These are phyloP conservation scores for Beauveria pseudobassiana DNA, from an alignment of 2,329 filamentous ascomycete genomes.

Conservation along the genomic window DNA sequence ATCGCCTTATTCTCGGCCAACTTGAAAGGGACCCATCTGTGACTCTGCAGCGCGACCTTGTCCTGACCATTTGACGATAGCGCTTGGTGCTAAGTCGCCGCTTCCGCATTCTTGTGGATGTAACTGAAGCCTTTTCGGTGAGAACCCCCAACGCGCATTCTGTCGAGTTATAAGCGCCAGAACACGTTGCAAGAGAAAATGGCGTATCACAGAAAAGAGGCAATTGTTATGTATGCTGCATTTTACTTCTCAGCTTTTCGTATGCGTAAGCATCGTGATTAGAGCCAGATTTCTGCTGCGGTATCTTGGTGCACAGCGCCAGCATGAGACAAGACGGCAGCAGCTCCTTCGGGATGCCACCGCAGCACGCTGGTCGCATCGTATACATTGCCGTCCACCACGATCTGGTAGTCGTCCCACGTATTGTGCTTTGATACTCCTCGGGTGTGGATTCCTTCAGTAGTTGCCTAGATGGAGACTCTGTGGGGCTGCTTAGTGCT, in stretches of 20 bases:
- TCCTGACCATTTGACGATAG: conserved; percentile 15
- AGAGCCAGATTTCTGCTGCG: conserved; percentile 38
- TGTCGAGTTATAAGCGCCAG: conserved; percentile 15
- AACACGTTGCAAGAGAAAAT: too few relatives aligned
- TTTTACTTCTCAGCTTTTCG: conserved; percentile 35
- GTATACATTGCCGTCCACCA: conserved; percentile 43
- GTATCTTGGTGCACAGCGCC: conserved; percentile 42
- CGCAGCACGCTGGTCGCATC: conserved; percentile 38
- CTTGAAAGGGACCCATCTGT: conserved; percentile 23
- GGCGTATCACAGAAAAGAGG: too few relatives aligned
- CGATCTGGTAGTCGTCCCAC: conserved; percentile 45
- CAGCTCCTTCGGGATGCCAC: conserved; percentile 43
- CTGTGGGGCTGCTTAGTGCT: too few relatives aligned
- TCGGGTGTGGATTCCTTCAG: conserved; percentile 16
- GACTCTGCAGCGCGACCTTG: conserved; percentile 30
- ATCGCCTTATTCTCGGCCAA: not conserved
- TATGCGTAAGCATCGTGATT: conserved; percentile 45
- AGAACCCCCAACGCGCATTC: conserved; percentile 43
- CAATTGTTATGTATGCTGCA: too few relatives aligned
- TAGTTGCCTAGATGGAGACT: too few relatives aligned
- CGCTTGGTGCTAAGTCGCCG: conserved; percentile 24
- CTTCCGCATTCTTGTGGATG: conserved; percentile 37
- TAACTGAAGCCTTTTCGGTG: conserved; percentile 40
- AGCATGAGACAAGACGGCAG: conserved; percentile 40
- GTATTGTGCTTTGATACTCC: conserved; percentile 43